Conservation (phyloP, 768 basidiomycete species). For the Phaeolepiota aurea region DNA sequence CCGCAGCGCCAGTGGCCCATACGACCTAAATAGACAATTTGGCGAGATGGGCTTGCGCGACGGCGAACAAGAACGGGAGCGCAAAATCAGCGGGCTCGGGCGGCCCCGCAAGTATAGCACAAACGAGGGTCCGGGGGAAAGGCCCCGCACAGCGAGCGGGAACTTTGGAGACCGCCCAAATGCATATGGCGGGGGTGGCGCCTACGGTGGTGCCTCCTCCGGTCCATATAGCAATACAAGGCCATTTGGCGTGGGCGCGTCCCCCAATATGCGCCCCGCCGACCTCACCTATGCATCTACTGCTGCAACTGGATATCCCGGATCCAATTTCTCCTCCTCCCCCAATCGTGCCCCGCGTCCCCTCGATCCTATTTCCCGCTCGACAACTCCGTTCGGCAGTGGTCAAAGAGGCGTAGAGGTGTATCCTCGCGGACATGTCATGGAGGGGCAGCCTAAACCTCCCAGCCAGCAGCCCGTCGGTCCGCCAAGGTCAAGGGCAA, state of each 20-base stretch:
- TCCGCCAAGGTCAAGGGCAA: constrained; percentile 28
- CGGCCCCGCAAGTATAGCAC: constrained; percentile 40
- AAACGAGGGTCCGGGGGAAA: constrained; percentile 25
- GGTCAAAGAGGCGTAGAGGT: constrained; percentile 17
- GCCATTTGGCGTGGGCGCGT: constrained; percentile 16
- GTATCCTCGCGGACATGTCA: constrained; percentile 50
- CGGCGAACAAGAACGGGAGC: constrained; percentile 22
- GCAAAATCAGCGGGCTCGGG: constrained; percentile 23
- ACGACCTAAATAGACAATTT: constrained; percentile 33
- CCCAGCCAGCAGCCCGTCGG: constrained; percentile 33
- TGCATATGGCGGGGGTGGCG: constrained; percentile 17
- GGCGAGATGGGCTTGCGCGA: constrained; percentile 30
- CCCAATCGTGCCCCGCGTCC: constrained; percentile 19
- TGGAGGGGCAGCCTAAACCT: constrained; percentile 49
- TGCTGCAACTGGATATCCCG: constrained; percentile 20
- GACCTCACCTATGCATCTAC: constrained; percentile 28
- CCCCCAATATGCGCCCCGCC: constrained; percentile 41
- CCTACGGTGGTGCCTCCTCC: constrained; percentile 9
- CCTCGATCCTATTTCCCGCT: constrained; percentile 24
- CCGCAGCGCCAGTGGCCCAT: constrained; percentile 21
- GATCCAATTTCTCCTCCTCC: constrained; percentile 27
- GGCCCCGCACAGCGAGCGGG: constrained; percentile 28
- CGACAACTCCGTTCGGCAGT: constrained; percentile 34
- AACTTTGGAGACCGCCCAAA: constrained; percentile 24
- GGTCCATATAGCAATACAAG: constrained; percentile 21